A percentile compares a stretch with the other conserved stretches of the same genome.
These are phyloP conservation scores for Hypsizygus ulmarius DNA, from an alignment of 1,284 basidiomycete species.

Conservation along the genomic window DNA sequence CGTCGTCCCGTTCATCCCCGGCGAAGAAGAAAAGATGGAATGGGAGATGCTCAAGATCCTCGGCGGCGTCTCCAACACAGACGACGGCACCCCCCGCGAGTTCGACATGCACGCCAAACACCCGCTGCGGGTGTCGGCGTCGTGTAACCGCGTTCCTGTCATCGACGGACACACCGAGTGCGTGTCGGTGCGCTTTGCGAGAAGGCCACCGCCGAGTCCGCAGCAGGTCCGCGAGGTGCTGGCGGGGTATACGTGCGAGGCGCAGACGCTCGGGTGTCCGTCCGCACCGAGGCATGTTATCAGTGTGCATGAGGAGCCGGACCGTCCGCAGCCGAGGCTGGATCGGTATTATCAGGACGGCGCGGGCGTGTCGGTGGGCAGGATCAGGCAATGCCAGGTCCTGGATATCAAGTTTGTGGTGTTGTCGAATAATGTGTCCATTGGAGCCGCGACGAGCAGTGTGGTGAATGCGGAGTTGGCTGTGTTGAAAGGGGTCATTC, in stretches of 20 bases:
- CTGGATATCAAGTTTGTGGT: conserved; percentile 97
- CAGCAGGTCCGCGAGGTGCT: conserved; percentile 89
- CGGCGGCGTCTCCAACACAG: conserved; percentile 61
- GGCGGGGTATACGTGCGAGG: conserved; percentile 71
- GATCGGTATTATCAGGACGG: conserved; percentile 92
- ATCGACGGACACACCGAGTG: conserved; percentile 90
- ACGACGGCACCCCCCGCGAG: conserved; percentile 48
- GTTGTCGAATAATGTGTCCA: conserved; percentile 92
- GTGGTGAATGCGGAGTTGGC: conserved; percentile 98
- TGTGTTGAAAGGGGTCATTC: conserved; percentile 73
- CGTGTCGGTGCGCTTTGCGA: conserved; percentile 84
- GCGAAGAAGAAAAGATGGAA: conserved; percentile 99
- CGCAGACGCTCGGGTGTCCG: conserved; percentile 79
- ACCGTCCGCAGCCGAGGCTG: conserved; percentile 92
- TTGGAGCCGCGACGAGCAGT: conserved; percentile 95
- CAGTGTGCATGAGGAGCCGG: conserved; percentile 88
- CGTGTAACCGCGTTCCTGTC: conserved; percentile 91
- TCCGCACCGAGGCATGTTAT: conserved; percentile 88
- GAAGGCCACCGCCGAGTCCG: conserved; percentile 79
- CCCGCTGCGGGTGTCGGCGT: conserved; percentile 85
- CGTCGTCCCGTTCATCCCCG: conserved; percentile 91
- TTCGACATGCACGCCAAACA: conserved; percentile 87
- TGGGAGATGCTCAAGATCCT: conserved; percentile 99
- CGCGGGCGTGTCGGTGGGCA: conserved; percentile 89
- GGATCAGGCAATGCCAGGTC: conserved; percentile 88